phyloP scores from a whole-genome alignment of 2,329 filamentous ascomycete genomes.

The Claviceps digitariae region DNA sequence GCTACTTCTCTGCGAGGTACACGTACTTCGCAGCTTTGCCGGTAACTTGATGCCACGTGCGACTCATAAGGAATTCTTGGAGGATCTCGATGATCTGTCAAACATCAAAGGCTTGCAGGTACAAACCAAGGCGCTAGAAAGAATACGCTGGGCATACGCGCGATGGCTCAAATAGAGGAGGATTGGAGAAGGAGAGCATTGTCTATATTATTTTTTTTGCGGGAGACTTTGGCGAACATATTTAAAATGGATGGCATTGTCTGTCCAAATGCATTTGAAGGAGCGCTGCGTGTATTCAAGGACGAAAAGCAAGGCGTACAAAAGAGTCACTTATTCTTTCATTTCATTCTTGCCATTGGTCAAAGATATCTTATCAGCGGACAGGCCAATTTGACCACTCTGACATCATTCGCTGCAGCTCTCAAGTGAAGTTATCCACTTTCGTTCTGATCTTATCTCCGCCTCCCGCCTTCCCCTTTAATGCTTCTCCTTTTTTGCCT shows the following conservation, averaged over 20 bases:
- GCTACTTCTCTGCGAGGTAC: slow-evolving; percentile 76
- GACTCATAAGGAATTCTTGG: slow-evolving; percentile 70
- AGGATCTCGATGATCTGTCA: slow-evolving; percentile 75
- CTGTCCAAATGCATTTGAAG: background rate
- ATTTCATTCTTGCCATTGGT: background rate
- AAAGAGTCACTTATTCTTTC: background rate
- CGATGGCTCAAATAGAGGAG: slow-evolving; percentile 46
- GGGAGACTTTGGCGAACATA: background rate
- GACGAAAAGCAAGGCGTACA: background rate
- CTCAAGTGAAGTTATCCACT: background rate
- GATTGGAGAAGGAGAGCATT: background rate
- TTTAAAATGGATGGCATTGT: background rate
- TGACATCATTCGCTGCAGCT: background rate
- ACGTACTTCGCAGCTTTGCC: slow-evolving; percentile 57
- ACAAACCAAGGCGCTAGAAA: slow-evolving; percentile 65
- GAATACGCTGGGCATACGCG: slow-evolving; percentile 83
- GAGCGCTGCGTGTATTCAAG: background rate
- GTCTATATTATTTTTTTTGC: background rate
- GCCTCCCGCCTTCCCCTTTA: background rate
- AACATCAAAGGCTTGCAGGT: slow-evolving; percentile 68
- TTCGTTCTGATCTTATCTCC: background rate
- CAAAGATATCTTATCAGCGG: background rate
- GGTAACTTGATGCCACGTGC: slow-evolving; percentile 53
- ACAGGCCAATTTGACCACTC: background rate
- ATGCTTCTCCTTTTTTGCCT: background rate